These are phyloP conservation scores for Sclerotinia trifoliorum DNA, from an alignment of 2,329 filamentous ascomycete species.

Conservation along the genomic window DNA sequence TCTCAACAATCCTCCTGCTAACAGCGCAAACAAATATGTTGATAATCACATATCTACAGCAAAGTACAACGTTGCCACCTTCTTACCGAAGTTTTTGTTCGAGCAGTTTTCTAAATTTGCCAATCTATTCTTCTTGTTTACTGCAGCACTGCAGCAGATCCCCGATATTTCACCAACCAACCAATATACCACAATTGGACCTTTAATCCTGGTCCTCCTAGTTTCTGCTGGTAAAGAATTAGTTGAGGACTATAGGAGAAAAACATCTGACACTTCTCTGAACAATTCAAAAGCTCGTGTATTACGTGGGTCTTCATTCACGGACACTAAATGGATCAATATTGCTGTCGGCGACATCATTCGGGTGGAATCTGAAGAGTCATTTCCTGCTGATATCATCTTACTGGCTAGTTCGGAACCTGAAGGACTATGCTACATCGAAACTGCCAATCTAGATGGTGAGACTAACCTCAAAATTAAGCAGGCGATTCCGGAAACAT, in stretches of 20 bases:
- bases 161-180: slow-evolving; percentile 94
- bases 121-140: slow-evolving; percentile 99
- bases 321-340: slow-evolving; percentile 90
- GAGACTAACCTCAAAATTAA: slow-evolving; percentile 99
- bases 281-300: slow-evolving; percentile 86
- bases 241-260: slow-evolving; percentile 89
- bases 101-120: slow-evolving; percentile 99
- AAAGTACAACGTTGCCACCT: slow-evolving; percentile 93
- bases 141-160: slow-evolving; percentile 90
- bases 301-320: slow-evolving; percentile 77
- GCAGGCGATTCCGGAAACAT: slow-evolving; percentile 91
- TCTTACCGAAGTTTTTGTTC: slow-evolving; percentile 93
- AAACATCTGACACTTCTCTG: slow-evolving; percentile 78
- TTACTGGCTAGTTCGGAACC: slow-evolving; percentile 93
- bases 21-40: slow-evolving; percentile 83
- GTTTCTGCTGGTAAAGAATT: slow-evolving; percentile 96
- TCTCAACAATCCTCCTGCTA: slow-evolving; percentile 94
- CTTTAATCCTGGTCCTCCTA: slow-evolving; percentile 82
- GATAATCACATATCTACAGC: slow-evolving; percentile 97
- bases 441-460: slow-evolving; percentile 95
- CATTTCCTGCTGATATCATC: slow-evolving; percentile 92
- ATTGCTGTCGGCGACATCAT: slow-evolving; percentile 90
- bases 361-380: slow-evolving; percentile 88
- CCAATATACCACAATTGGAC: slow-evolving; percentile 91
- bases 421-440: slow-evolving; percentile 96